phyloP scores from a whole-genome alignment of 768 basidiomycete genomes.

The Suillus subluteus region DNA sequence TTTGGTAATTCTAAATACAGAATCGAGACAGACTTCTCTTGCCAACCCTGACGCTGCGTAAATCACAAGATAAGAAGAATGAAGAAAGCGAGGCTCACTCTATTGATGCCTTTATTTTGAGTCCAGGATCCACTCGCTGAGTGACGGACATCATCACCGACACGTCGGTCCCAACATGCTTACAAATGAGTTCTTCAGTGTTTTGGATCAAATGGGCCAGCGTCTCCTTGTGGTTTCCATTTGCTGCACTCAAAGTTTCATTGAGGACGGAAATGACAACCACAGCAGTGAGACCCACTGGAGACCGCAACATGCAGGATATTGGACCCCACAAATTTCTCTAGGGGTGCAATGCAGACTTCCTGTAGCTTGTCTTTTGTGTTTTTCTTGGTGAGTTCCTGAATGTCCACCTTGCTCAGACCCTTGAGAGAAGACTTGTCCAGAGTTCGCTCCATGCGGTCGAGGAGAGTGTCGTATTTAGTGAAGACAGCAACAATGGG shows the following conservation, averaged over 20 bases:
- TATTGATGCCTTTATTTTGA: conserved; percentile 4
- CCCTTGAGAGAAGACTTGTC: no score
- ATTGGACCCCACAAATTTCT: not conserved
- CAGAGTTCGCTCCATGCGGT: not conserved
- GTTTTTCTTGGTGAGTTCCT: not conserved
- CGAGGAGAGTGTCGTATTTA: not conserved
- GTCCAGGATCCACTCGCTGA: conserved; percentile 2
- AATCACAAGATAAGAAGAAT: not conserved
- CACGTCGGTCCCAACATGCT: not conserved
- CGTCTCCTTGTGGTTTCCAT: not conserved
- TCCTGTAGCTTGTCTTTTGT: not conserved
- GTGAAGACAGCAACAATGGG: not conserved
- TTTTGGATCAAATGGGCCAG: not conserved
- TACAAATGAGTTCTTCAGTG: not conserved
- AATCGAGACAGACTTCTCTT: conserved; percentile 12
- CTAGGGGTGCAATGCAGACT: not conserved
- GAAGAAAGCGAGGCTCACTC: not conserved
- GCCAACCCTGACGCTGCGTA: conserved; percentile 2
- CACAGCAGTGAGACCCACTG: not conserved
- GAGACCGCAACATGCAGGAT: not conserved
- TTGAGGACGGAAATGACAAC: not conserved
- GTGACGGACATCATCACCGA: not conserved
- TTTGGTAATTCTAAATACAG: conserved; percentile 12
- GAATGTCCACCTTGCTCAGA: not conserved
- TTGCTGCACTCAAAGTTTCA: not conserved